Percentiles rank a stretch among this genome's conserved stretches.
Evolutionary conservation across 2,329 filamentous ascomycete species (phyloP).

Genomic region (Diaporthe longicolla): DNA sequence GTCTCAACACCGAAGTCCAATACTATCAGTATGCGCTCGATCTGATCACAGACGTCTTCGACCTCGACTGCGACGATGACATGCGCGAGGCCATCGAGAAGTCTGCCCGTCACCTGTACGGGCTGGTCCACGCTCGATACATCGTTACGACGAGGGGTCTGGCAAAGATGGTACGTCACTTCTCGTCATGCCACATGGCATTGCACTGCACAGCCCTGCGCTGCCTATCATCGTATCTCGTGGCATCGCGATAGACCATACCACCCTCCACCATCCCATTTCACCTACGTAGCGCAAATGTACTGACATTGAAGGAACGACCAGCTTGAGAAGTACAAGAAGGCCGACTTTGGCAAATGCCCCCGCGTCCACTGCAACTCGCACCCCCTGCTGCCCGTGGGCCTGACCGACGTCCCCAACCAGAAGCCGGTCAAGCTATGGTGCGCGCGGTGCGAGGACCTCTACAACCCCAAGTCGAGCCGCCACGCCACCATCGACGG

Average conservation of each 20-base stretch:
- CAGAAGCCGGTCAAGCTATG: slow-evolving; percentile 95
- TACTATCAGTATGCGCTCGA: slow-evolving; percentile 99
- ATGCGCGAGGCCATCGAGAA: slow-evolving; percentile 99
- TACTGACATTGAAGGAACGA: slow-evolving; percentile 29
- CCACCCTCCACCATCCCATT: not conserved
- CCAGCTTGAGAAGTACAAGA: slow-evolving; percentile 98
- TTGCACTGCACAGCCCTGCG: not conserved
- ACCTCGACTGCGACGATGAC: slow-evolving; percentile 98
- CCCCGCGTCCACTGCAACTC: slow-evolving; percentile 95
- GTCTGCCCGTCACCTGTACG: slow-evolving; percentile 94
- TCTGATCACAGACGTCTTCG: slow-evolving; percentile 97
- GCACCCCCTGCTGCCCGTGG: slow-evolving; percentile 94
- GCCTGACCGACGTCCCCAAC: slow-evolving; percentile 90
- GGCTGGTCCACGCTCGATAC: slow-evolving; percentile 94
- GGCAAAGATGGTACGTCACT: slow-evolving; percentile 86
- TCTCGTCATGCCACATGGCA: not conserved
- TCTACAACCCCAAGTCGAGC: slow-evolving; percentile 98
- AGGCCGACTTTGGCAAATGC: slow-evolving; percentile 97
- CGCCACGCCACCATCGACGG: slow-evolving; percentile 96
- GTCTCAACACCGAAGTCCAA: slow-evolving; percentile 95
- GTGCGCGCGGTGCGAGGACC: slow-evolving; percentile 96
- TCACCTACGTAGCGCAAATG: not conserved
- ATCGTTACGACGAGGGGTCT: slow-evolving; percentile 96
- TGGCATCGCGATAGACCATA: not conserved
- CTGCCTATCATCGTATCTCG: not conserved